Base-by-base conservation (phyloP, 2,329 filamentous ascomycete genomes). In the Aspergillus ustus region DNA sequence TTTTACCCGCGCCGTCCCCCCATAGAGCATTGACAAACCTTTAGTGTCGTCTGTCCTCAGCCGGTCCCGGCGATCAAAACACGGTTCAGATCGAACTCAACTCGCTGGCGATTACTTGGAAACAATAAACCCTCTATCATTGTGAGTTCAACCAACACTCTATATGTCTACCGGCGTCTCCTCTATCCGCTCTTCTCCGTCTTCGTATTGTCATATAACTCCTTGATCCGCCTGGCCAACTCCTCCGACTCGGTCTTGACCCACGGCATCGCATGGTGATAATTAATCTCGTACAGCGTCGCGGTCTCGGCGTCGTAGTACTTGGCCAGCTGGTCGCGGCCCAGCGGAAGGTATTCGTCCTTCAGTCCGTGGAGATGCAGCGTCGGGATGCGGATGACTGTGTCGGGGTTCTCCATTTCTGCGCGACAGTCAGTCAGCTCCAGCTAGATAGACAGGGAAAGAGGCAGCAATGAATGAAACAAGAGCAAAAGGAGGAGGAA, bases 241-340 rank as follows among this genome's bases (percentile, higher is more conserved):
- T 62, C 54, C 48, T 65, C 45, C 13, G 64, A 60, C 34, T 70
- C 67, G 4, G 64, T 49, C 48, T 59, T 64, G 9, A 62, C 62
- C 68, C 68, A 70, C 19, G 68, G 68, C 68, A 70, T 70, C 7
- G 68, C 68, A 61, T 70, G 68, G 44, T 70, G 68, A 40, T 70
- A 70, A 17, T 69, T 63, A 6, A 69, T 62, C 56, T 69, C 66
- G 29, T 63, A 67, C 19, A 70, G 37, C 34, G 9, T 56, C 7
- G 56, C 37, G 2, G 57, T 56, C 11, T 48, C 20, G 13, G 52
- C 17, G 25, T 68, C 62, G 37, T 67, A 70, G 17, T 59, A 68
- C 7, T 51, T 61, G 4, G 44, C 52, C 4, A 59, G 52, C 52
- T 70, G 67, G 5, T 64, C 66, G 9, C 48, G 64, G 7, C 68